phyloP scores from a whole-genome alignment of 371 early-diverging fungal species.

The Mucor ambiguus region DNA sequence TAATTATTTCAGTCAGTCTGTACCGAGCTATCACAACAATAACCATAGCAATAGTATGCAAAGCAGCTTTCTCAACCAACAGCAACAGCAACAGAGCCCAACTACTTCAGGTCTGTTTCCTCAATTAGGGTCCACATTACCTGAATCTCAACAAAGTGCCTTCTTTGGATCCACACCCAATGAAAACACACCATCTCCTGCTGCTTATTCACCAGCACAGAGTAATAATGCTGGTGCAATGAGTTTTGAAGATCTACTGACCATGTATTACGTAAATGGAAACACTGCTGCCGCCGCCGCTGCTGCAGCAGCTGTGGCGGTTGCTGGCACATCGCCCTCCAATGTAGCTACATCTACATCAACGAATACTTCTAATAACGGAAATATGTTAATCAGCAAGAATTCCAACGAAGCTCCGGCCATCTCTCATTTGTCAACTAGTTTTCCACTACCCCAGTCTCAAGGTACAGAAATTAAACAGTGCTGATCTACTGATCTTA shows the following conservation, averaged over 20 bases:
- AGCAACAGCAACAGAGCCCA: conserved; percentile 13
- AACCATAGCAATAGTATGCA: not conserved
- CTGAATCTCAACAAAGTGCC: conserved; percentile 19
- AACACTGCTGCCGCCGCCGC: conserved; percentile 16
- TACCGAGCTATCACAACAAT: conserved; percentile 23
- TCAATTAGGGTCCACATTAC: conserved; percentile 23
- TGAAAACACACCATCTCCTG: conserved; percentile 28
- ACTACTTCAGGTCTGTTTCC: conserved; percentile 26
- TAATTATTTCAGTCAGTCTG: conserved; percentile 30
- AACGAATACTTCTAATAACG: not conserved
- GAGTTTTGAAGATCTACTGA: conserved; percentile 40
- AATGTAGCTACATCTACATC: not conserved
- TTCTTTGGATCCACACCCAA: conserved; percentile 25
- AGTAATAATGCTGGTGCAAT: conserved; percentile 32
- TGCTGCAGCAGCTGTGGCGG: conserved; percentile 20
- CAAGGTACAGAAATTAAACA: conserved; percentile 14
- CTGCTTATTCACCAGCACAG: conserved; percentile 11
- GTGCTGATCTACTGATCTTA: not conserved
- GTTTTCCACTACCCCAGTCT: conserved; percentile 13
- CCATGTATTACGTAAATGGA: conserved; percentile 32
- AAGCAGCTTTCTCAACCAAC: not conserved
- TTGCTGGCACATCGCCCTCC: conserved; percentile 12
- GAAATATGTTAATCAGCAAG: conserved; percentile 3
- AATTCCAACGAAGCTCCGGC: conserved; percentile 9
- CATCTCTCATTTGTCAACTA: conserved; percentile 11